Percentiles rank a stretch among this genome's conserved stretches.
Evolutionary conservation across 495 filamentous ascomycete species (phyloP).

Genomic region (Tuber indicum): DNA sequence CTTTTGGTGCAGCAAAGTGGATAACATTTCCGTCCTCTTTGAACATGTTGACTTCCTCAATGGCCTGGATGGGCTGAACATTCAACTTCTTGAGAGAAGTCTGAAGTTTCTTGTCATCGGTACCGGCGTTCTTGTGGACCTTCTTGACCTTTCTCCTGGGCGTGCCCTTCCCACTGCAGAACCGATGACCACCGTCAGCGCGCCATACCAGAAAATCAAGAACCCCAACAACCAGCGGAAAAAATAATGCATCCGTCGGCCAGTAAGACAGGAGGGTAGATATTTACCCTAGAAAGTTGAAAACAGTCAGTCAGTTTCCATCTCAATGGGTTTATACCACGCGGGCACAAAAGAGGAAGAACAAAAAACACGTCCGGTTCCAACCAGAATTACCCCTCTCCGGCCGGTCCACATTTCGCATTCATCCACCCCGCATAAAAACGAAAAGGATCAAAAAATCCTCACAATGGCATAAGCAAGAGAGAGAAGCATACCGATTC

Average conservation of each 20-base stretch:
- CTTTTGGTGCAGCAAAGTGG: slow-evolving; percentile 94
- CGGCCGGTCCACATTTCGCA: slow-evolving; percentile 17
- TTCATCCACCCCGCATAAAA: slow-evolving; percentile 13
- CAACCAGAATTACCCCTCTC: slow-evolving; percentile 6
- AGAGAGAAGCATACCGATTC: slow-evolving; percentile 60
- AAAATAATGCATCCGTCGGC: slow-evolving; percentile 15
- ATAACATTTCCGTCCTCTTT: slow-evolving; percentile 99
- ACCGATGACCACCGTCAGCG: slow-evolving; percentile 18
- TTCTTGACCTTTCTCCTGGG: slow-evolving; percentile 98
- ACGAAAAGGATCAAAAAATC: slow-evolving; percentile 12
- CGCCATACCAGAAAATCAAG: slow-evolving; percentile 11
- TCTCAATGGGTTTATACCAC: slow-evolving; percentile 21
- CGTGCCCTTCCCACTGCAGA: slow-evolving; percentile 86
- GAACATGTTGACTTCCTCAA: slow-evolving; percentile 99
- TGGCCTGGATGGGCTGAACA: slow-evolving; percentile 93
- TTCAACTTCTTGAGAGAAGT: slow-evolving; percentile 89
- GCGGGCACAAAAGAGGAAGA: slow-evolving; percentile 2
- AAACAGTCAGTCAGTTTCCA: slow-evolving; percentile 16
- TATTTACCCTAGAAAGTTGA: slow-evolving; percentile 43
- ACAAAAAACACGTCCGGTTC: background rate
- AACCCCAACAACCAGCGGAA: background rate
- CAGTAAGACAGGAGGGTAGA: slow-evolving; percentile 14
- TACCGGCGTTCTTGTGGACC: slow-evolving; percentile 78
- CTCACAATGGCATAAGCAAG: slow-evolving; percentile 14
- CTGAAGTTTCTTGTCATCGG: slow-evolving; percentile 99